Evolutionary conservation across 768 basidiomycete species (phyloP), one percentile per base, ranked within the genome.

Genomic region (Hydnomerulius pinastri): DNA sequence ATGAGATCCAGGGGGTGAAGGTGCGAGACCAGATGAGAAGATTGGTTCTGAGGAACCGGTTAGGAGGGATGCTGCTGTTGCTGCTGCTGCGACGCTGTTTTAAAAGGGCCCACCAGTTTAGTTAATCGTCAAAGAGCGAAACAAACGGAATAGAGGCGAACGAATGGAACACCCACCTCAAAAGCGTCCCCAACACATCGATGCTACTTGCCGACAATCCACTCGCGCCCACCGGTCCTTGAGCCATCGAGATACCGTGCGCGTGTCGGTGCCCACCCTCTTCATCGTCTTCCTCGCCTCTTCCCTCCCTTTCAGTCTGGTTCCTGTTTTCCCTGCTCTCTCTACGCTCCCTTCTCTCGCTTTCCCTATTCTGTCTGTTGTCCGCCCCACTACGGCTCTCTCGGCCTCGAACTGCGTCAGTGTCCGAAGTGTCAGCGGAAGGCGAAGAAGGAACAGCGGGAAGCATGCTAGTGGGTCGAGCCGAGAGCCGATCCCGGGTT

Each of bases 21-120:
- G 68, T 25, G 78, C 71, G 45, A 84, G 73, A 37, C 79, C 76
- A 20, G 84, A 77, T 30, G 80, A 77, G 48, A 86, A 76, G 37
- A 89, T 78, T 10, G 82, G 77, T 42, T 85, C 80, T 4, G 83
- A 81, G 20, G 83, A 80, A 29, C 87, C 87, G 1, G 85, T 84
- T n/a, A 90, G 76, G 24, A 90, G 77, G 3, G 91, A 92, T 7
- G 88, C 89, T 2, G 91, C 90, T 1, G 90, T 92, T n/a, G 91
- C 91, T 9, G 91, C 88, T n/a, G 91, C 90, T 4, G 91, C 91
- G 27, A 92, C 91, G 58, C 91, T 89, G 54, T 42, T 63, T 17
- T 15, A 32, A n/a, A 27, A 17, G 15, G 9, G 42, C 7, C 8
- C 8, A 32, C 7, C 15, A 15, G 30, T 8, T 32, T 32, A 8